These are phyloP conservation scores for Beauveria sp. DNA, from an alignment of 2,329 filamentous ascomycete genomes.

Conservation along the genomic window DNA sequence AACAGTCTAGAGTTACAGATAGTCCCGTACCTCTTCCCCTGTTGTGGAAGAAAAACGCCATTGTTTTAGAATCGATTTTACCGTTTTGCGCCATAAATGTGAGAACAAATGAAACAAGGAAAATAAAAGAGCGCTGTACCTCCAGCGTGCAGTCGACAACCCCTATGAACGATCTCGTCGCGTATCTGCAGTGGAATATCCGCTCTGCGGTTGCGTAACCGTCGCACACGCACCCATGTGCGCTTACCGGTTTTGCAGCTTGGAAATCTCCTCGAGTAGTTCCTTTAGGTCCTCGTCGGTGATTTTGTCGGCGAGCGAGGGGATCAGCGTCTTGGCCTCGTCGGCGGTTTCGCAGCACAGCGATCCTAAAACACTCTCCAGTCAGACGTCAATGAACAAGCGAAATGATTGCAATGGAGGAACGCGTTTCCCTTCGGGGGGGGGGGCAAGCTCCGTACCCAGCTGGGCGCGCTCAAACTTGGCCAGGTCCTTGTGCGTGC, in stretches of 20 bases:
- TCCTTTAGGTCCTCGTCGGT: constrained; percentile 81
- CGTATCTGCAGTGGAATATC: background rate
- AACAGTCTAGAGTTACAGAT: constrained; percentile 2
- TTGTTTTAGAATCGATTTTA: constrained; percentile 17
- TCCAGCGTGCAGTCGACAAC: constrained; percentile 1
- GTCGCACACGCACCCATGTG: background rate
- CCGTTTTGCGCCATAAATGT: constrained; percentile 25
- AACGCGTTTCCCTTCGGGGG: no score
- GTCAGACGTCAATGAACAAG: background rate
- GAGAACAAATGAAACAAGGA: constrained; percentile 11
- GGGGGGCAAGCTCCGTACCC: constrained; percentile 44
- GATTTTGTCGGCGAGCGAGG: constrained; percentile 83
- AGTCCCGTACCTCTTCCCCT: background rate
- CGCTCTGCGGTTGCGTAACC: background rate
- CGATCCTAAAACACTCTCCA: constrained; percentile 51
- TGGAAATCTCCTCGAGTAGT: constrained; percentile 83
- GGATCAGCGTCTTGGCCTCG: constrained; percentile 94
- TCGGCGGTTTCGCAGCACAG: constrained; percentile 88
- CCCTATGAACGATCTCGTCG: constrained; percentile 10
- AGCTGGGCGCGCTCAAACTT: constrained; percentile 92
- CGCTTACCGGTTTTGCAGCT: constrained; percentile 47
- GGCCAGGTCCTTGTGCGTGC: constrained; percentile 70
- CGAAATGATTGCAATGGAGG: no score
- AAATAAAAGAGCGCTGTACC: background rate
- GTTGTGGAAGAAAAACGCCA: constrained; percentile 11